Conservation (phyloP, 2,329 filamentous ascomycete species). For the Verruconis gallopava region DNA sequence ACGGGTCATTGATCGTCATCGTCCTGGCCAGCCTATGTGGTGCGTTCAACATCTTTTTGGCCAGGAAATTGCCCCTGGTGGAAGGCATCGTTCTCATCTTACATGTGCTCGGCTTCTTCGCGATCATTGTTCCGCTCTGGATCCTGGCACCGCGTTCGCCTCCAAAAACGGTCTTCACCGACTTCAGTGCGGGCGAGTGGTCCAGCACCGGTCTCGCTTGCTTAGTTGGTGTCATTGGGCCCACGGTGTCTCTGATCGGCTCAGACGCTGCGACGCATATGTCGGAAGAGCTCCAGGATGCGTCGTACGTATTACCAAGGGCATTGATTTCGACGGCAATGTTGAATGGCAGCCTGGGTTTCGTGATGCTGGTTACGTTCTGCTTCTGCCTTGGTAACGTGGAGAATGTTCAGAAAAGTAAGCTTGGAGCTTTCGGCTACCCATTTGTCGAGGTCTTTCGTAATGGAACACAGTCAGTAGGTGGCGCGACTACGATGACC, state of each 20-base stretch:
- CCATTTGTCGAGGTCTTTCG: slow-evolving; percentile 25
- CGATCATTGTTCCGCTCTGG: slow-evolving; percentile 35
- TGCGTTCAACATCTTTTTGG: slow-evolving; percentile 31
- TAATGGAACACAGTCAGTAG: slow-evolving; percentile 20
- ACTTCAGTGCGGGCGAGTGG: slow-evolving; percentile 37
- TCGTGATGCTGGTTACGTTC: slow-evolving; percentile 19
- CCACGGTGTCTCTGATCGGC: slow-evolving; percentile 26
- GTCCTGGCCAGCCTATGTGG: slow-evolving; percentile 27
- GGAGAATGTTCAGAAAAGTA: slow-evolving; percentile 12
- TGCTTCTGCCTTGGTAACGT: slow-evolving; percentile 18
- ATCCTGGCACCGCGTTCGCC: slow-evolving; percentile 29
- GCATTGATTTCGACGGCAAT: slow-evolving; percentile 19
- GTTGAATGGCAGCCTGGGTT: slow-evolving; percentile 19
- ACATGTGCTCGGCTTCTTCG: slow-evolving; percentile 41
- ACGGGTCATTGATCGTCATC: slow-evolving; percentile 36
- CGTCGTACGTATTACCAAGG: slow-evolving; percentile 17
- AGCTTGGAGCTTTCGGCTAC: slow-evolving; percentile 15
- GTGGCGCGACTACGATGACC: slow-evolving; percentile 21
- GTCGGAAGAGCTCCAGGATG: slow-evolving; percentile 19
- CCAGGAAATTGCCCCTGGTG: slow-evolving; percentile 31
- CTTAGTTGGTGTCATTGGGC: slow-evolving; percentile 29
- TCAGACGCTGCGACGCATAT: slow-evolving; percentile 27
- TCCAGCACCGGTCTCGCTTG: slow-evolving; percentile 30
- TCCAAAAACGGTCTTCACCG: slow-evolving; percentile 31
- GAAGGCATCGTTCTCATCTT: slow-evolving; percentile 37